Evolutionary conservation across 1,139 yeast genomes (phyloP).

Genomic region (Casaregolazyma lundiana): DNA sequence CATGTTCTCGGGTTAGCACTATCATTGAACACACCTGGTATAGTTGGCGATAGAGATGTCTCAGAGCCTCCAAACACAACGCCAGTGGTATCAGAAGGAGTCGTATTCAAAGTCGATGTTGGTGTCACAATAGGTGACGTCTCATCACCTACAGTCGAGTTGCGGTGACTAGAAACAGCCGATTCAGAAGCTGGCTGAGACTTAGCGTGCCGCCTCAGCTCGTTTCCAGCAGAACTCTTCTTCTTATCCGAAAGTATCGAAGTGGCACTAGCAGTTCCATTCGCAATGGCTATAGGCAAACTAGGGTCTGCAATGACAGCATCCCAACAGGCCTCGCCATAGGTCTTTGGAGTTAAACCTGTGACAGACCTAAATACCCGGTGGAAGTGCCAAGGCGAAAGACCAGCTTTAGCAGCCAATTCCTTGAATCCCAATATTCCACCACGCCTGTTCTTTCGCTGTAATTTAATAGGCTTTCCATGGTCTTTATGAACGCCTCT

Average conservation of each 20-base stretch:
- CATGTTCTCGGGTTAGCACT: background rate
- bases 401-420: conserved; percentile 75
- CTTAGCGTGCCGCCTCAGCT: background rate
- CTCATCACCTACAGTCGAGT: conserved; percentile 8
- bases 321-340: conserved; percentile 84
- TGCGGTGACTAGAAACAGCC: background rate
- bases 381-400: conserved; percentile 94
- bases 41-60: background rate
- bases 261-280: conserved; percentile 10
- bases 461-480: conserved; percentile 21
- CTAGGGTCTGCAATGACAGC: conserved; percentile 40
- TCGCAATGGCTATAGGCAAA: conserved; percentile 12
- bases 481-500: conserved; percentile 6
- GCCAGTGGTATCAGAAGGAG: background rate
- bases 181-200: background rate
- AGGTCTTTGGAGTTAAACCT: conserved; percentile 81
- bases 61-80: background rate
- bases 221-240: background rate
- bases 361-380: conserved; percentile 82
- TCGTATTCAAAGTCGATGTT: conserved; percentile 9
- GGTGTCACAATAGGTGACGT: conserved; percentile 14
- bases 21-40: background rate
- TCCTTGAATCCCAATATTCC: conserved; percentile 88
- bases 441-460: conserved; percentile 66
- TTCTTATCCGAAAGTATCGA: background rate